A percentile compares a stretch with the other conserved stretches of the same genome.
phyloP scores from a whole-genome alignment of 2,329 filamentous ascomycete species.

The Lachnellula suecica region DNA sequence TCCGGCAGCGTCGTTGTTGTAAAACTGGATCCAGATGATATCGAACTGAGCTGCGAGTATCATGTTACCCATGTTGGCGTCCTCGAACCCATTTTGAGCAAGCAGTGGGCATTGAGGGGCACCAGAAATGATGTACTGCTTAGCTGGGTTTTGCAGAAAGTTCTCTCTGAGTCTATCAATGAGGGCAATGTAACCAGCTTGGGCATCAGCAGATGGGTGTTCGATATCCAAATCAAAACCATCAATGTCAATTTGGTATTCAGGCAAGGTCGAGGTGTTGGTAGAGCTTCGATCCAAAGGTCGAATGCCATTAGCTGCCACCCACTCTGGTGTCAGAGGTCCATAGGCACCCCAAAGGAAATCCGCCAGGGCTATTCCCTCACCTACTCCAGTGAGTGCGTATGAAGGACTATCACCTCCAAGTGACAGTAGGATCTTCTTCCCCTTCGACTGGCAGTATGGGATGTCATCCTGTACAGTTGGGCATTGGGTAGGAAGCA shows the following conservation, averaged over 20 bases:
- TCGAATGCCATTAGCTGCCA: conserved; percentile 28
- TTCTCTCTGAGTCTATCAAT: conserved; percentile 28
- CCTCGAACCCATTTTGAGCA: conserved; percentile 3
- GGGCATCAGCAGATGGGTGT: conserved; percentile 14
- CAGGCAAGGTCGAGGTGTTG: conserved; percentile 11
- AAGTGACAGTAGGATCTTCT: conserved; percentile 42
- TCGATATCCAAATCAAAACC: conserved; percentile 37
- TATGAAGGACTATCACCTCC: conserved; percentile 35
- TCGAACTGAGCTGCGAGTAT: conserved; percentile 30
- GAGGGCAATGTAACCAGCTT: conserved; percentile 28
- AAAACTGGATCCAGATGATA: conserved; percentile 34
- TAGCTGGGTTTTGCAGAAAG: conserved; percentile 23
- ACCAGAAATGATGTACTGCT: conserved; percentile 32
- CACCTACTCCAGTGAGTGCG: conserved; percentile 36
- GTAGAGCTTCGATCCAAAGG: conserved; percentile 26
- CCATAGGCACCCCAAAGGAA: conserved; percentile 43
- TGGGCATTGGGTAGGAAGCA: conserved; percentile 36
- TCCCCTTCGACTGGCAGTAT: conserved; percentile 38
- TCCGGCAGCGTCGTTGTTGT: conserved; percentile 27
- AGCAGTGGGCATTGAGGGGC: conserved; percentile 33
- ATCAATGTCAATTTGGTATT: conserved; percentile 29
- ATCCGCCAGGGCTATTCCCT: conserved; percentile 36
- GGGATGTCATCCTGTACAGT: conserved; percentile 37
- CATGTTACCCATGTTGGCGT: conserved; percentile 30
- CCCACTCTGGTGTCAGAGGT: conserved; percentile 34